Evolutionary conservation across 106 monocot species (phyloP).

Genomic region (Amphibolis antarctica): DNA sequence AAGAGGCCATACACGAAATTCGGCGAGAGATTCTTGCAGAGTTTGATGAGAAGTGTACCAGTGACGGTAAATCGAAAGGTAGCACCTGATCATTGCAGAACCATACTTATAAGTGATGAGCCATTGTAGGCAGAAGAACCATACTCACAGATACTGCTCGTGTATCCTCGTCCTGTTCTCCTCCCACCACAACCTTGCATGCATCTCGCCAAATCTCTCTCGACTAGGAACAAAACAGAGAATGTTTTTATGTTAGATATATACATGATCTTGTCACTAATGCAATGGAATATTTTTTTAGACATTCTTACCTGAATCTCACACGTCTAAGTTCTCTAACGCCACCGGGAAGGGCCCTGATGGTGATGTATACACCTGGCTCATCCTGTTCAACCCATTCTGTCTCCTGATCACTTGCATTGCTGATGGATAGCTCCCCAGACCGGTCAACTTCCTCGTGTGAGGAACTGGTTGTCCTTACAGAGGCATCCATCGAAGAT

Average conservation of each 20-base stretch:
- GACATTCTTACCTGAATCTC: slow-evolving; percentile 66
- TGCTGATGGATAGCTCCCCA: slow-evolving; percentile 64
- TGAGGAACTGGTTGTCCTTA: slow-evolving; percentile 52
- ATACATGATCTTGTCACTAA: no score
- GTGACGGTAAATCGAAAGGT: no score
- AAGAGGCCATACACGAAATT: no score
- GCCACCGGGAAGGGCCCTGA: slow-evolving; percentile 63
- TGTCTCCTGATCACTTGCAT: slow-evolving; percentile 79
- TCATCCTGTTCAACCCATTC: slow-evolving; percentile 99
- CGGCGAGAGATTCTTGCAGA: no score
- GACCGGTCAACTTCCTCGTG: slow-evolving; percentile 42
- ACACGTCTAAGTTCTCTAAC: slow-evolving; percentile 82
- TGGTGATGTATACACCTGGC: slow-evolving; percentile 93
- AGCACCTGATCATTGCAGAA: no score
- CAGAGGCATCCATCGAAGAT: slow-evolving; percentile 61
- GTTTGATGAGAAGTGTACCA: no score
- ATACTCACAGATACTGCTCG: slow-evolving; percentile 62
- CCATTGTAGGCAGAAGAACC: no score
- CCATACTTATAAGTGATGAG: no score
- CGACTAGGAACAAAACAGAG: slow-evolving; percentile 36
- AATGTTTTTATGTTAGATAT: no score
- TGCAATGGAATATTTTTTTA: not conserved
- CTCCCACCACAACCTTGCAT: slow-evolving; percentile 96
- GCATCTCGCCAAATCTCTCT: slow-evolving; percentile 91
- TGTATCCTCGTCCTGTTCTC: slow-evolving; percentile 85